Percentiles rank a stretch among this genome's conserved stretches.
phyloP scores from a whole-genome alignment of 768 basidiomycete species.

The Xerocomus potaroensis region DNA sequence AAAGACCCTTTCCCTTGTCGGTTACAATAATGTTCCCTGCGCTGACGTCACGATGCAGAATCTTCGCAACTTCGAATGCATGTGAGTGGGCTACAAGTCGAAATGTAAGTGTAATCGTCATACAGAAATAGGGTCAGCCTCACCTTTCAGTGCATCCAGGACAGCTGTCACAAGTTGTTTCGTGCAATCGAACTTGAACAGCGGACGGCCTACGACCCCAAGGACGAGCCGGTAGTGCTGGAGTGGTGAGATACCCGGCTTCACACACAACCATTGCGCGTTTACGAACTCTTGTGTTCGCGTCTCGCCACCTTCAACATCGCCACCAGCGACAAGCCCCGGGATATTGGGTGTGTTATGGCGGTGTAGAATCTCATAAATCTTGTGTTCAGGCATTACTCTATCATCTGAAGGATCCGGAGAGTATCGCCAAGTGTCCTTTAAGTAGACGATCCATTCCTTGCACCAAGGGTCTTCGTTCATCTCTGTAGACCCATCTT shows the following conservation, averaged over 20 bases:
- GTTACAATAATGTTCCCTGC: conserved; percentile 21
- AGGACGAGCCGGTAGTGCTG: conserved; percentile 1
- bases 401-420: background rate
- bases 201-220: background rate
- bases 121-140: background rate
- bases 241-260: background rate
- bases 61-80: conserved; percentile 10
- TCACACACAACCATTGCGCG: background rate
- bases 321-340: background rate
- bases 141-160: background rate
- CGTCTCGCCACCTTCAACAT: background rate
- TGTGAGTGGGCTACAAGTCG: conserved; percentile 7
- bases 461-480: too few relatives aligned
- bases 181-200: background rate
- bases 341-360: background rate
- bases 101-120: background rate
- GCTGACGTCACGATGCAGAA: conserved; percentile 29
- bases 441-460: background rate
- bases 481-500: too few relatives aligned
- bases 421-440: conserved; percentile 2
- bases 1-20: conserved; percentile 7
- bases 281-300: background rate
- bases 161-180: background rate
- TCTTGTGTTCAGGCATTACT: background rate
- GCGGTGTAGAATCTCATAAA: background rate